Conservation (phyloP, 1,284 basidiomycete species). For the Boletus albobrunnescens region DNA sequence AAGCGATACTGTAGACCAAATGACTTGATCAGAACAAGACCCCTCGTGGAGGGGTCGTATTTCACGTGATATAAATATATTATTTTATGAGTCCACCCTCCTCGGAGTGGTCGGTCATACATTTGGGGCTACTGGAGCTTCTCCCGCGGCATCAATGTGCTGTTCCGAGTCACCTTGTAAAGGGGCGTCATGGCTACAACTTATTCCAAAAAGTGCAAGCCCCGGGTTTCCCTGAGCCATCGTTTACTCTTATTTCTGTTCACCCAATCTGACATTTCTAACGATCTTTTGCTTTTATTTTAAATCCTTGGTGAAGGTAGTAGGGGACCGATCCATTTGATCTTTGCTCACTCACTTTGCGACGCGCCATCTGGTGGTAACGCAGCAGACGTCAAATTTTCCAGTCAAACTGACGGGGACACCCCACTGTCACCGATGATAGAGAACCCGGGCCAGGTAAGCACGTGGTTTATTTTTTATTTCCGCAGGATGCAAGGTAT, state of each 20-base stretch:
- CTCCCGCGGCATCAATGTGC: not conserved
- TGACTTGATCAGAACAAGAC: conserved; percentile 21
- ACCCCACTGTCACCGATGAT: not conserved
- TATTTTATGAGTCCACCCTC: not conserved
- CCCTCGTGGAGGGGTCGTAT: conserved; percentile 5
- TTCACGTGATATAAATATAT: conserved; percentile 10
- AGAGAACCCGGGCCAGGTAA: conserved; percentile 10
- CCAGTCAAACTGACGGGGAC: not conserved
- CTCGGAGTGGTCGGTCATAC: not conserved
- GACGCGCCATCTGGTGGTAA: not conserved
- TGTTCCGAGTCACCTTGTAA: not conserved
- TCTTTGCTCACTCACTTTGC: not conserved
- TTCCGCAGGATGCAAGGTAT: conserved; percentile 11
- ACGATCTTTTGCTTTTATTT: not conserved
- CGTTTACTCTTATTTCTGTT: not conserved
- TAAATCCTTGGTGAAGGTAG: not conserved
- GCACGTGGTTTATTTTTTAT: not conserved
- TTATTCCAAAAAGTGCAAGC: not conserved
- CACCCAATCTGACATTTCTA: not conserved
- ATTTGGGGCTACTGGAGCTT: not conserved
- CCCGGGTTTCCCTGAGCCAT: not conserved
- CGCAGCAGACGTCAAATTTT: not conserved
- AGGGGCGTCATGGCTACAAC: not conserved
- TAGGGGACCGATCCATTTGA: not conserved
- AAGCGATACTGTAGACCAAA: conserved; percentile 5